Evolutionary conservation across 2,329 filamentous ascomycete genomes (phyloP).

Genomic region (Tolypocladium amazonense): DNA sequence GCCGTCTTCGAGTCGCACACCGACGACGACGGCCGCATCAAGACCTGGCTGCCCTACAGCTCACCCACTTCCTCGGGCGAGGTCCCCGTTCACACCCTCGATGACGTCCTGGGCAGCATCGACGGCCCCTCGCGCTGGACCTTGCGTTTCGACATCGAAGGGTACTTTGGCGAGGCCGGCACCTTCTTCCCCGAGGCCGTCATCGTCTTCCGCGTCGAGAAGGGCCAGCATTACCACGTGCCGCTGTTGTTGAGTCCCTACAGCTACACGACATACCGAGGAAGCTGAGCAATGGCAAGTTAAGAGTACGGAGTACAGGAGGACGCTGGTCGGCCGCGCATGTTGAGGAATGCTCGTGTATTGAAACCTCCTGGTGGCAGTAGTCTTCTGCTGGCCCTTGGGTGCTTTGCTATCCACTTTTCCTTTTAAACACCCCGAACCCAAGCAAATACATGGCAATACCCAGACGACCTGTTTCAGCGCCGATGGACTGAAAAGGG

Average conservation of each 20-base stretch:
- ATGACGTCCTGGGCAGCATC: constrained; percentile 40
- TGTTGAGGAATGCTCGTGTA: not conserved
- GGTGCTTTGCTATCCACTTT: not conserved
- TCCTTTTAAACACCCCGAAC: not conserved
- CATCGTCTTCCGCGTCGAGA: constrained; percentile 40
- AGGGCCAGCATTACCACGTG: constrained; percentile 66
- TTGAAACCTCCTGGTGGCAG: not conserved
- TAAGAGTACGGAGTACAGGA: not conserved
- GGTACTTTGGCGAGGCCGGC: constrained; percentile 55
- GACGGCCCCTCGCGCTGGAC: constrained; percentile 47
- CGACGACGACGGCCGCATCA: constrained; percentile 66
- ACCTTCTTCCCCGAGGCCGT: constrained; percentile 52
- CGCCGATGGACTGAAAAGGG: not conserved
- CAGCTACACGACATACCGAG: constrained; percentile 74
- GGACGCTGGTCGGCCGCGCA: not conserved
- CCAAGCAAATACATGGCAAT: not conserved
- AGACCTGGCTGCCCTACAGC: constrained; percentile 53
- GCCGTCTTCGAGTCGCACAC: constrained; percentile 54
- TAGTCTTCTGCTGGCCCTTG: not conserved
- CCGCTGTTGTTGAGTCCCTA: constrained; percentile 68
- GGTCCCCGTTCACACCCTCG: constrained; percentile 46
- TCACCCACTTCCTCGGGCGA: constrained; percentile 39
- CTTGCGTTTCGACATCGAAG: constrained; percentile 60
- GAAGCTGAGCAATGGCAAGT: constrained; percentile 41
- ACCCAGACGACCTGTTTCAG: not conserved